Conservation (phyloP, 495 filamentous ascomycete species). For the Trichocladium uniseriatum region DNA sequence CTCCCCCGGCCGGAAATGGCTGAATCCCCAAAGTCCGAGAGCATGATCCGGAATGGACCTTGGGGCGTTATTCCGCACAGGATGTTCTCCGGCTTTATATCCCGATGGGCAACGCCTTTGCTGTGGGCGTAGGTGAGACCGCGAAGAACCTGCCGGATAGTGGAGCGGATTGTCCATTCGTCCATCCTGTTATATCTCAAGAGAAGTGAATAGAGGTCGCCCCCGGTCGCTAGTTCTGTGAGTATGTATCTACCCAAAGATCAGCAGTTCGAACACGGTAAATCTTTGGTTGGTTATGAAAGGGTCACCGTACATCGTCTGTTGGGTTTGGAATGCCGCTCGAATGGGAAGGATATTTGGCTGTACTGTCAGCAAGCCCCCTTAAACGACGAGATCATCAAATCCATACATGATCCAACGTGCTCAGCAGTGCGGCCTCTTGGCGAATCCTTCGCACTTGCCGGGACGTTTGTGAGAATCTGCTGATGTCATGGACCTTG, state of each 20-base stretch:
- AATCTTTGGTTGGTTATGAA: no score
- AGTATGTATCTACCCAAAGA: conserved; percentile 48
- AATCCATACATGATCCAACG: conserved; percentile 47
- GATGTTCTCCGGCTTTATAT: conserved; percentile 95
- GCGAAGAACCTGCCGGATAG: conserved; percentile 72
- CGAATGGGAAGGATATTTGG: conserved; percentile 53
- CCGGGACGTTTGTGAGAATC: background rate
- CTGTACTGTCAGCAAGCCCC: conserved; percentile 23
- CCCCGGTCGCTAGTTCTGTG: conserved; percentile 55
- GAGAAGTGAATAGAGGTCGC: conserved; percentile 51
- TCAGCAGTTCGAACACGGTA: background rate
- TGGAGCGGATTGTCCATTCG: conserved; percentile 65
- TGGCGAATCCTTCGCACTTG: conserved; percentile 25
- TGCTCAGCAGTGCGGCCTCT: conserved; percentile 50
- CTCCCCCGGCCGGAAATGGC: conserved; percentile 36
- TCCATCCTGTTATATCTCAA: conserved; percentile 41
- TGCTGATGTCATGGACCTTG: conserved; percentile 46
- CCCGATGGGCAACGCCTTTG: conserved; percentile 75
- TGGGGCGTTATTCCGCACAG: conserved; percentile 56
- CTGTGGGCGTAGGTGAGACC: conserved; percentile 74
- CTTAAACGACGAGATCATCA: conserved; percentile 3
- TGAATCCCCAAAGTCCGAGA: conserved; percentile 68
- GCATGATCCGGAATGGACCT: conserved; percentile 46
- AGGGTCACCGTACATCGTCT: conserved; percentile 39
- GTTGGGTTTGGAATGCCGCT: conserved; percentile 41